phyloP scores from a whole-genome alignment of 2,329 filamentous ascomycete genomes.

The Pseudocercospora fuligena region DNA sequence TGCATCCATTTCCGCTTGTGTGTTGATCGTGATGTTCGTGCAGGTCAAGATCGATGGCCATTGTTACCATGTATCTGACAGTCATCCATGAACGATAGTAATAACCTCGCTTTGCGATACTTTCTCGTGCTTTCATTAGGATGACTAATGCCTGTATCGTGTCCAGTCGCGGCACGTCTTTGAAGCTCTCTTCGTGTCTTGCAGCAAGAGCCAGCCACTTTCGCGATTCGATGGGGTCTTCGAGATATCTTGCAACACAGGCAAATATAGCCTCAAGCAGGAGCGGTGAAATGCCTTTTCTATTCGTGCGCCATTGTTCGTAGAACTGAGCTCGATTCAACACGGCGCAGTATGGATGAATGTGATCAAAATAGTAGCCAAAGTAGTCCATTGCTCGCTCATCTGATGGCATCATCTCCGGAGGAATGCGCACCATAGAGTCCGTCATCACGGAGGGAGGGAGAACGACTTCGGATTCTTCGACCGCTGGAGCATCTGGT shows the following conservation, averaged over 20 bases:
- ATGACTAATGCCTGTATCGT: constrained; percentile 90
- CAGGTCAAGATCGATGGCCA: constrained; percentile 89
- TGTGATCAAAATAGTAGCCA: constrained; percentile 84
- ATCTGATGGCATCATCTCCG: constrained; percentile 89
- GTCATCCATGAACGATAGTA: constrained; percentile 98
- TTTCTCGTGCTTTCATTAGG: constrained; percentile 86
- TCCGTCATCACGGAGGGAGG: constrained; percentile 73
- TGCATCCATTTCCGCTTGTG: constrained; percentile 70
- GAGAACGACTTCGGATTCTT: constrained; percentile 72
- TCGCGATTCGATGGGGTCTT: constrained; percentile 81
- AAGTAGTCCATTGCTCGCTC: constrained; percentile 83
- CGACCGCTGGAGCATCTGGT: constrained; percentile 66
- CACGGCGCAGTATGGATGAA: constrained; percentile 92
- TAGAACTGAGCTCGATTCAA: constrained; percentile 82
- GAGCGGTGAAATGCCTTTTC: constrained; percentile 84
- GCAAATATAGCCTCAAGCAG: constrained; percentile 90
- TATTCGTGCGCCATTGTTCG: constrained; percentile 83
- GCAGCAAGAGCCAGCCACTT: constrained; percentile 92
- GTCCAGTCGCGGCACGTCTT: constrained; percentile 87
- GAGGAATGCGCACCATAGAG: constrained; percentile 82
- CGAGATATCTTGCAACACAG: constrained; percentile 80
- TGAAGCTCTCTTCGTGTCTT: constrained; percentile 88
- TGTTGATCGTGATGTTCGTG: constrained; percentile 86
- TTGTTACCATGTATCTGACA: constrained; percentile 86
- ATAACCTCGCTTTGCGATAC: constrained; percentile 90